Base-by-base conservation (phyloP, 306 rosid genomes). In the Acacia confusa region DNA sequence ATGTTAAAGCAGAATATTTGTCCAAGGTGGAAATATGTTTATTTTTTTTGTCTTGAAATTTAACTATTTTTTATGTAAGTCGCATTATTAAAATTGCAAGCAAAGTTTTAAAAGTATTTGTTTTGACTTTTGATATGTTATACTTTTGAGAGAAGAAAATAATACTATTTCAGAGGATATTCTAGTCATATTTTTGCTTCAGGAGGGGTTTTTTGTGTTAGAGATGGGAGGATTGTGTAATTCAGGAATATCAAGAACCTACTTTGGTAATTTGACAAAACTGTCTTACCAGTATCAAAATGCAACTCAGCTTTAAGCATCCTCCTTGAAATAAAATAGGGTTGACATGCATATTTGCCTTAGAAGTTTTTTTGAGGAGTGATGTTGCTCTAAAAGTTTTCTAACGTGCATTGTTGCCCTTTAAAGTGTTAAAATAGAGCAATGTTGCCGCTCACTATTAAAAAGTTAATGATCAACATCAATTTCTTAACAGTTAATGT, bases 11-110 rank as follows among this genome's bases (percentile, higher is more conserved):
- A 55, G 75, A 89, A 63, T 84, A 75, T 70, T 83, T 81, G 86
- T 87, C 74, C 86, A 76, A 92, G 93, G 98, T 91, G 72, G 80
- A 72, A 81, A 85, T 57, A 80, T 61, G 72, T 50, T 71, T 81
- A 28, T 83, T 70, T 78, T 14, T 47, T 19, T 15, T 72, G 43
- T 66, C 55, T 28, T 38, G 53, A 41, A 47, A 47, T 41, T 70
- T 74, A 38, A 44, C n/a, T 24, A 38, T 61, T 4, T 61, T 60
- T 9, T 11, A 10, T 22, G 16, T 24, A 24, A 24, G 22, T 25
- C 2, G 2, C 38, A 61, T 13, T 61, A 25, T 25, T 25, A 13
- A 61, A 61, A 25, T 61, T 25, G 19, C 19, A 25, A 20, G 19
- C 20, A 2, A 61, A 61, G 1, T 27, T 27, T 25, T 61, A 27